These are phyloP conservation scores for Filobasidium floriforme DNA, from an alignment of 768 basidiomycete genomes.

Conservation along the genomic window DNA sequence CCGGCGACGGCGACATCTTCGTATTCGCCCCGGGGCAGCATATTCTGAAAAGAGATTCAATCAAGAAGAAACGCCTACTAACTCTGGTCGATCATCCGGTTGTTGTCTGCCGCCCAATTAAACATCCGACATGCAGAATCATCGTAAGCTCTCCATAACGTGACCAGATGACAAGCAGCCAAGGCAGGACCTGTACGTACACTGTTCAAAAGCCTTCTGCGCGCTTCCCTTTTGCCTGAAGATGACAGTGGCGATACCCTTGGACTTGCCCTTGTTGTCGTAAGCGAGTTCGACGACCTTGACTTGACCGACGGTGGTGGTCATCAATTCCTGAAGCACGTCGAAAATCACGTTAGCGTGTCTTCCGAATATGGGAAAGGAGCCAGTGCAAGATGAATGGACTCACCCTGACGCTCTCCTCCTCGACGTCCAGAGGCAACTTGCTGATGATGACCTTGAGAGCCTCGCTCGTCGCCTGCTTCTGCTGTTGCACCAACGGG, in stretches of 20 bases:
- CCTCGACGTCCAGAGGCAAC: constrained; percentile 86
- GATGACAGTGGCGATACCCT: constrained; percentile 77
- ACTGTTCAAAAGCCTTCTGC: constrained; percentile 81
- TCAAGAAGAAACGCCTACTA: constrained; percentile 55
- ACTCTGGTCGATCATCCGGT: constrained; percentile 99
- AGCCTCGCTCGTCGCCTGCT: constrained; percentile 46
- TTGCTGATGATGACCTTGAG: constrained; percentile 96
- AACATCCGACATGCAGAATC: neutral
- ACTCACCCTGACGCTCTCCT: constrained; percentile 81
- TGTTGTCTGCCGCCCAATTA: constrained; percentile 56
- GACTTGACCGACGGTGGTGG: constrained; percentile 77
- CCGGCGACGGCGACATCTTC: neutral
- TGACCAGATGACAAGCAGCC: no score
- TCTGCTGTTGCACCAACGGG: constrained; percentile 23
- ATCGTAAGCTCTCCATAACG: neutral
- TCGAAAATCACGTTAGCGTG: constrained; percentile 15
- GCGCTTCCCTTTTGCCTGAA: constrained; percentile 84
- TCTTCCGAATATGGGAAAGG: no score
- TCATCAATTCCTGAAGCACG: constrained; percentile 78
- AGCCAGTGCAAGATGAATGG: neutral
- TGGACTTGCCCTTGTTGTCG: constrained; percentile 75
- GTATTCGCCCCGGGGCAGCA: no score
- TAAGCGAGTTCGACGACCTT: constrained; percentile 77
- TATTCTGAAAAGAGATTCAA: no score
- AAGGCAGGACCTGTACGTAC: constrained; percentile 28